phyloP scores from a whole-genome alignment of 73 alveolate genomes.

The Blepharisma japonicum region DNA sequence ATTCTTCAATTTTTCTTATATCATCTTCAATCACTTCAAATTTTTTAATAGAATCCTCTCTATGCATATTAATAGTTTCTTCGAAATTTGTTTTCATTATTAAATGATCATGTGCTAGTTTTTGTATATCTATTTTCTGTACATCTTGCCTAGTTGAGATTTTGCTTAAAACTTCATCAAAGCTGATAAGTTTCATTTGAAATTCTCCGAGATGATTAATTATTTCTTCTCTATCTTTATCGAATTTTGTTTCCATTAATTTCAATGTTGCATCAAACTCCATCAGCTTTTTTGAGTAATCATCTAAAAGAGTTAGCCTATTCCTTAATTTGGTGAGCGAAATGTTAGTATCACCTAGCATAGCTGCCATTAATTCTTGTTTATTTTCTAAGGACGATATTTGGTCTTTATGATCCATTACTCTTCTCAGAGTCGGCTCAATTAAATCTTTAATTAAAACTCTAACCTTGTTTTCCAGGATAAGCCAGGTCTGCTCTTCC shows the following conservation, averaged over 20 bases:
- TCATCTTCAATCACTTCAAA: too few species aligned
- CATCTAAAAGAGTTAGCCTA: neutral
- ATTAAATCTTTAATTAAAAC: neutral
- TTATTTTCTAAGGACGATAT: neutral
- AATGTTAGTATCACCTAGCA: neutral
- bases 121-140: too few species aligned
- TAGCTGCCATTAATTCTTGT: neutral
- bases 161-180: neutral
- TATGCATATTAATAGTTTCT: too few species aligned
- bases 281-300: neutral
- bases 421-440: constrained; percentile 10
- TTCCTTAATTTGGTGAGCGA: neutral
- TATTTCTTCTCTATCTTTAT: constrained; percentile 16
- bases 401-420: constrained; percentile 11
- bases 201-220: neutral
- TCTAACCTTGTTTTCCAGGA: constrained; percentile 16
- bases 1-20: too few species aligned
- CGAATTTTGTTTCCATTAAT: constrained; percentile 15
- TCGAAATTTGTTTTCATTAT: too few species aligned
- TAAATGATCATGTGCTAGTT: too few species aligned
- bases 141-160: too few species aligned
- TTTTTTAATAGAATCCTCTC: too few species aligned
- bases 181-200: neutral
- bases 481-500: constrained; percentile 3
- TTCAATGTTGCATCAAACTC: constrained; percentile 14